Conservation (phyloP, 2,329 filamentous ascomycete genomes). For the Aspergillus clavatus region DNA sequence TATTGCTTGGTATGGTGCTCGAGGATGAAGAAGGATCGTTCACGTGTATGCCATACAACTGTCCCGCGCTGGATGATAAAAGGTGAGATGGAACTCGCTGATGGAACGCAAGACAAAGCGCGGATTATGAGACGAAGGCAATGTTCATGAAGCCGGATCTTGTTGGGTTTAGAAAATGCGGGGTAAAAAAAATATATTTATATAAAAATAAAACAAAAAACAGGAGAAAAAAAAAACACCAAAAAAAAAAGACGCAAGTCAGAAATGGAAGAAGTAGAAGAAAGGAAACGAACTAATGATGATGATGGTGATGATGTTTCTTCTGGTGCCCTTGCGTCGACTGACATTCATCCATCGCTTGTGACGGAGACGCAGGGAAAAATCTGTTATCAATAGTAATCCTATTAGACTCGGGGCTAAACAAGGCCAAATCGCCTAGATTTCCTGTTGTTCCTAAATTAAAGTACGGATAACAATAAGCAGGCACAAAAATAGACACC, state of each 20-base stretch:
- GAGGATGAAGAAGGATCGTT: not conserved
- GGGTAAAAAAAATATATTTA: conserved; percentile 23
- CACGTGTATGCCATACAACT: not conserved
- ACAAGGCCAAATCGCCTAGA: not conserved
- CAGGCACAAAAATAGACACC: not conserved
- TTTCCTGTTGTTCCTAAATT: not conserved
- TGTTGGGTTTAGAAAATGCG: conserved; percentile 18
- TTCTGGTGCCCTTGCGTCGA: not conserved
- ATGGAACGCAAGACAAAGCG: conserved; percentile 1
- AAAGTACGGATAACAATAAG: not conserved
- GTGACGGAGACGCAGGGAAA: not conserved
- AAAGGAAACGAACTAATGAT: not conserved
- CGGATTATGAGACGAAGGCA: conserved; percentile 1
- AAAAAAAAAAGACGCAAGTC: not conserved
- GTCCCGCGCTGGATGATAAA: conserved; percentile 6
- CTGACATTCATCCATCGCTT: not conserved
- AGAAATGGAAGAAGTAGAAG: not conserved
- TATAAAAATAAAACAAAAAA: no score
- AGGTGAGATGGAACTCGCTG: not conserved
- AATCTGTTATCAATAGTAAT: conserved; percentile 16
- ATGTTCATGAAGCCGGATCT: not conserved
- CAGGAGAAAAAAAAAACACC: no score
- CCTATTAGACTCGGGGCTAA: conserved; percentile 6
- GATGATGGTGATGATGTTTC: not conserved
- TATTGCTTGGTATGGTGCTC: not conserved